Conservation (phyloP, 2,329 filamentous ascomycete genomes). For the Incumbomyces lentus region DNA sequence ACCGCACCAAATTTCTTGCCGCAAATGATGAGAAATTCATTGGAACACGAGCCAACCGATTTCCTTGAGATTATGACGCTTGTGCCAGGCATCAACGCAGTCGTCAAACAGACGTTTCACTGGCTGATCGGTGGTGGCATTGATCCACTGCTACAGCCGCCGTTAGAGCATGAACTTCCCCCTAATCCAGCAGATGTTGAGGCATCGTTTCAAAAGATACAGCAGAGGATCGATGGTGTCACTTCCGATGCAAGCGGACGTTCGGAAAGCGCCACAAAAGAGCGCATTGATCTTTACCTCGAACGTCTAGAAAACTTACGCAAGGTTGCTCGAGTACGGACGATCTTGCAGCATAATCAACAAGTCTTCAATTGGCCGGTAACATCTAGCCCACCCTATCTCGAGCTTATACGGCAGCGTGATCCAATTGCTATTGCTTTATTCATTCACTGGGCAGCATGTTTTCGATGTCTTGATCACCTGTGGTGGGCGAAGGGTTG, state of each 20-base stretch:
- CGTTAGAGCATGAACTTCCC: constrained; percentile 14
- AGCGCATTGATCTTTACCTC: constrained; percentile 9
- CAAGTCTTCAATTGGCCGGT: constrained; percentile 21
- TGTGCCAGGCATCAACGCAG: constrained; percentile 18
- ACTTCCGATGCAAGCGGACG: not conserved
- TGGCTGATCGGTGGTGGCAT: constrained; percentile 19
- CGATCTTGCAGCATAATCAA: constrained; percentile 20
- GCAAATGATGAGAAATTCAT: not conserved
- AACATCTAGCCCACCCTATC: constrained; percentile 14
- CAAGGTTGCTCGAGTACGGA: constrained; percentile 16
- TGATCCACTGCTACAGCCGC: constrained; percentile 17
- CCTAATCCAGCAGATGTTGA: constrained; percentile 15
- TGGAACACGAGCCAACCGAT: constrained; percentile 7
- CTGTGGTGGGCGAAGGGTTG: constrained; percentile 21
- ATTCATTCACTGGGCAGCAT: constrained; percentile 20
- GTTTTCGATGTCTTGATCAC: constrained; percentile 20
- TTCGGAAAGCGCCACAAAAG: not conserved
- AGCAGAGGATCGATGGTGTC: constrained; percentile 1
- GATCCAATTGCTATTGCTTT: constrained; percentile 17
- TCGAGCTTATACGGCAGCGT: constrained; percentile 15
- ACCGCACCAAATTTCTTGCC: constrained; percentile 6
- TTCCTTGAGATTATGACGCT: constrained; percentile 20
- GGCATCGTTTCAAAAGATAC: constrained; percentile 14
- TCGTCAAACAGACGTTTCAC: constrained; percentile 18
- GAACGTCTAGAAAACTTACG: constrained; percentile 14